These are phyloP conservation scores for Arthrobotrys pseudoclavata DNA, from an alignment of 2,329 filamentous ascomycete species.

Conservation along the genomic window DNA sequence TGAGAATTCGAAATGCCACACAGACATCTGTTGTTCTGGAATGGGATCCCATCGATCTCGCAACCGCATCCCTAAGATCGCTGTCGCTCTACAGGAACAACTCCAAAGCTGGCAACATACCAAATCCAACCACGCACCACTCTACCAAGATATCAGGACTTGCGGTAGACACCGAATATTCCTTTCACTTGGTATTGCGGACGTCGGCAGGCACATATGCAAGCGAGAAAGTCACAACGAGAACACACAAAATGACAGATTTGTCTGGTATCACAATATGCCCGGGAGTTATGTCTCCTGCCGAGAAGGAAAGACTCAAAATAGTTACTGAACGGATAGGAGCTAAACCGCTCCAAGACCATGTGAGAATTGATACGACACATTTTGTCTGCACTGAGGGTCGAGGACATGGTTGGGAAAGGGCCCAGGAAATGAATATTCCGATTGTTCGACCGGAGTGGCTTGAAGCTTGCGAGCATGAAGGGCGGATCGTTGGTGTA, in stretches of 20 bases:
- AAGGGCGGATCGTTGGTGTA: slow-evolving; percentile 91
- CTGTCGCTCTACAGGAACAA: slow-evolving; percentile 94
- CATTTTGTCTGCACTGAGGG: slow-evolving; percentile 98
- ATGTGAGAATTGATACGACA: slow-evolving; percentile 94
- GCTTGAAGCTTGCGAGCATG: slow-evolving; percentile 95
- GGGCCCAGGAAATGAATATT: slow-evolving; percentile 97
- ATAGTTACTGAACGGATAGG: slow-evolving; percentile 88
- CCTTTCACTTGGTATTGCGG: slow-evolving; percentile 90
- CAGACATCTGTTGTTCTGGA: slow-evolving; percentile 98
- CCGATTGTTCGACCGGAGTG: slow-evolving; percentile 96
- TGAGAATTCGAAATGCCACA: slow-evolving; percentile 95
- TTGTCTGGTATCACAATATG: slow-evolving; percentile 95
- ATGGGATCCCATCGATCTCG: slow-evolving; percentile 95
- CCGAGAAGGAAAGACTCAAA: slow-evolving; percentile 78
- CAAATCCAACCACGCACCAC: slow-evolving; percentile 85
- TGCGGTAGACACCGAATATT: slow-evolving; percentile 96
- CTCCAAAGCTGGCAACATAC: slow-evolving; percentile 95
- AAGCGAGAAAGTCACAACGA: slow-evolving; percentile 85
- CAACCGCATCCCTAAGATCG: slow-evolving; percentile 89
- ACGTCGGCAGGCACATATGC: slow-evolving; percentile 89
- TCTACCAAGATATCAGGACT: slow-evolving; percentile 97
- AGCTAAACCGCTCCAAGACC: slow-evolving; percentile 84
- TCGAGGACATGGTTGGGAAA: slow-evolving; percentile 90
- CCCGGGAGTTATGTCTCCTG: slow-evolving; percentile 81
- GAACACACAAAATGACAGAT: slow-evolving; percentile 99